Conservation (phyloP, 306 rosid genomes). For the Fragaria vesca region DNA sequence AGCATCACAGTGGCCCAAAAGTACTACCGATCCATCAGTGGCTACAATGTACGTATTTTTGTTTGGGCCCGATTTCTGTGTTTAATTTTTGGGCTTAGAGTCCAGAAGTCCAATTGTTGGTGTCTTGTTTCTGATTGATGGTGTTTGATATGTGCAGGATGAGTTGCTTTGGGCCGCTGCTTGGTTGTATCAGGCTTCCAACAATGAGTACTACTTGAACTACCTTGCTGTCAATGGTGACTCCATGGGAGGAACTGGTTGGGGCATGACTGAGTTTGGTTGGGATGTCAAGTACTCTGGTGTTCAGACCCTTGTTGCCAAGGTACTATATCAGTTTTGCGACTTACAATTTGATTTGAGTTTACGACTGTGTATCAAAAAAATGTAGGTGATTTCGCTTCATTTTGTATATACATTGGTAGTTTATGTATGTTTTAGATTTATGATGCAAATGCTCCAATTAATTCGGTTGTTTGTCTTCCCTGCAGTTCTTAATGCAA, state of each 20-base stretch:
- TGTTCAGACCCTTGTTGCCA: slow-evolving; percentile 82
- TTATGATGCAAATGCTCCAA: neutral
- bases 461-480: slow-evolving; percentile 1
- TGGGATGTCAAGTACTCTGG: slow-evolving; percentile 98
- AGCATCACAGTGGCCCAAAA: slow-evolving; percentile 79
- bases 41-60: slow-evolving; percentile 65
- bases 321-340: slow-evolving; percentile 36
- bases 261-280: slow-evolving; percentile 86
- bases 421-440: neutral
- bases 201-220: slow-evolving; percentile 68
- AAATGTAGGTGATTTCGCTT: neutral
- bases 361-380: neutral
- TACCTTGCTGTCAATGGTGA: slow-evolving; percentile 83
- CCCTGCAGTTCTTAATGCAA: slow-evolving; percentile 71
- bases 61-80: neutral
- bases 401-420: neutral
- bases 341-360: neutral
- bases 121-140: neutral
- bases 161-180: slow-evolving; percentile 98
- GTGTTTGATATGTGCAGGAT: slow-evolving; percentile 42
- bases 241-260: slow-evolving; percentile 90
- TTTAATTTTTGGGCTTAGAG: neutral
- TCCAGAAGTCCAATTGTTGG: neutral
- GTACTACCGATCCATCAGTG: slow-evolving; percentile 84
- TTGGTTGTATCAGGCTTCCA: slow-evolving; percentile 89